phyloP scores from a whole-genome alignment of 345 rosid species.

The Lepidium aucheri region DNA sequence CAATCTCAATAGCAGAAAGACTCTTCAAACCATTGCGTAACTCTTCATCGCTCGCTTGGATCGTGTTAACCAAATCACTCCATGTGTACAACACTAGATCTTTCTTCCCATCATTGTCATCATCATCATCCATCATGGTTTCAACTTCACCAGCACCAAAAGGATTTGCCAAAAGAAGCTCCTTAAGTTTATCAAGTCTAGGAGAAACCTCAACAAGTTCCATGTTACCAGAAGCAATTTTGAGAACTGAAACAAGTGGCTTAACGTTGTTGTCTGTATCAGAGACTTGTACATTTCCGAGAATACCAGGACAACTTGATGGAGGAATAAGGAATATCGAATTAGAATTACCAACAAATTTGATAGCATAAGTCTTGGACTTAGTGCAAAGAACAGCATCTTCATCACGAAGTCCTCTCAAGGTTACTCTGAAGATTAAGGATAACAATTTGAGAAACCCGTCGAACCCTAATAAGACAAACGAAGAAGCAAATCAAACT shows the following conservation, averaged over 20 bases:
- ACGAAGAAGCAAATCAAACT: neutral
- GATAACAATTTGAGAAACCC: neutral
- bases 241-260: conserved; percentile 41
- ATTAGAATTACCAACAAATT: conserved; percentile 81
- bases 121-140: conserved; percentile 27
- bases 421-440: conserved; percentile 41
- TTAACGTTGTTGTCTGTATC: conserved; percentile 6
- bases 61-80: conserved; percentile 55
- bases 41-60: conserved; percentile 88
- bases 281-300: conserved; percentile 23
- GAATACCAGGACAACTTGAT: conserved; percentile 16
- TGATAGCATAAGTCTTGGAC: conserved; percentile 70
- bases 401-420: conserved; percentile 81
- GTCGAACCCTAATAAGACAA: neutral
- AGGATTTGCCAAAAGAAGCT: conserved; percentile 52
- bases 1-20: conserved; percentile 73
- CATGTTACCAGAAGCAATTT: conserved; percentile 63
- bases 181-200: conserved; percentile 64
- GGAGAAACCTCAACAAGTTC: conserved; percentile 89
- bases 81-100: conserved; percentile 41
- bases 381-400: conserved; percentile 87
- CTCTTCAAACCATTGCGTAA: conserved; percentile 44
- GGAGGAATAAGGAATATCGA: conserved; percentile 76
- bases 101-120: conserved; percentile 11
- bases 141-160: conserved; percentile 38